Percentiles rank a stretch among this genome's conserved stretches.
Conservation (phyloP, 495 filamentous ascomycete genomes). For the Penicillium longicatenatum region DNA sequence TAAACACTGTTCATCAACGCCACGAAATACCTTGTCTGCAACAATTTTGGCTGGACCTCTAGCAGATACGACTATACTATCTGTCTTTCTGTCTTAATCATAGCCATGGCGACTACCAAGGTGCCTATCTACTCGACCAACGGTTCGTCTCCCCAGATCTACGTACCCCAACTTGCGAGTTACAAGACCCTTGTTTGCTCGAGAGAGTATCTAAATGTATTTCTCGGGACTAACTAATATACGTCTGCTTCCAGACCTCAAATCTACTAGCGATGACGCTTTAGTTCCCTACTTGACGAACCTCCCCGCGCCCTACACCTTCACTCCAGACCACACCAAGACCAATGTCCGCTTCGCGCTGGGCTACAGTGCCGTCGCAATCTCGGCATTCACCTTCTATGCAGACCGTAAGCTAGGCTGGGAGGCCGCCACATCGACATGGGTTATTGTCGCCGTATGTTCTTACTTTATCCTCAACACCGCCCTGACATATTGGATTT, state of each 20-base stretch:
- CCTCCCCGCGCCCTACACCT: conserved; percentile 61
- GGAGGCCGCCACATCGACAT: conserved; percentile 75
- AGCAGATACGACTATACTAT: neutral
- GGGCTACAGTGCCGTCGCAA: conserved; percentile 78
- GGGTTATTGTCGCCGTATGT: conserved; percentile 69
- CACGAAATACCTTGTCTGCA: conserved; percentile 6
- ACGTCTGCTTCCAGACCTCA: conserved; percentile 66
- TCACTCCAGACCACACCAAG: conserved; percentile 76
- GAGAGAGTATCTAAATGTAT: neutral
- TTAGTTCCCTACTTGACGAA: conserved; percentile 88
- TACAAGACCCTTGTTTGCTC: conserved; percentile 1
- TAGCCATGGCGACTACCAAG: conserved; percentile 37
- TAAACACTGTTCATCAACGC: conserved; percentile 22
- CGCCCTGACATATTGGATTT: conserved; percentile 81
- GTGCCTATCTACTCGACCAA: conserved; percentile 51
- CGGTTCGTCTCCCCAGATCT: conserved; percentile 37
- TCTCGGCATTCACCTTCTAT: conserved; percentile 80
- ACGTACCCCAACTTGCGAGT: conserved; percentile 16
- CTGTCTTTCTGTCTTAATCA: conserved; percentile 14
- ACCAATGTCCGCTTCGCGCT: conserved; percentile 79
- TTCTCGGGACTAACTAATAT: conserved; percentile 6
- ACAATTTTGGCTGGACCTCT: neutral
- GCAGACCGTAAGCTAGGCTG: conserved; percentile 91
- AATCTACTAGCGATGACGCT: conserved; percentile 94
- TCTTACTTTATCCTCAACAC: conserved; percentile 81